phyloP scores from a whole-genome alignment of 352 stramenopile species.

The Phytopythium sindhum region DNA sequence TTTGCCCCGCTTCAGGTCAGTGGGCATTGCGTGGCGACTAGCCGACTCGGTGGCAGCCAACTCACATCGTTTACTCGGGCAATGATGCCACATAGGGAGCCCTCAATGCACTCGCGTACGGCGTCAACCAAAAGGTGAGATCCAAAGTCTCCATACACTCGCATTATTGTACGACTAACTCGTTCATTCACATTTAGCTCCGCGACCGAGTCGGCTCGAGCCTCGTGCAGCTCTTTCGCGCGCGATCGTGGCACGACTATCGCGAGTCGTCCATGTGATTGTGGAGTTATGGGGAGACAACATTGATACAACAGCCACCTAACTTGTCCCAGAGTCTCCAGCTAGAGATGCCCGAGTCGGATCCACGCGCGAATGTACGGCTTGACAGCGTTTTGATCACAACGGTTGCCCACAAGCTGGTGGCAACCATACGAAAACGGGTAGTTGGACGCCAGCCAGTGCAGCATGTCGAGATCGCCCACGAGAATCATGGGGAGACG shows the following conservation, averaged over 20 bases:
- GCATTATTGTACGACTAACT: neutral
- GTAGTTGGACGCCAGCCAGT: neutral
- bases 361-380: neutral
- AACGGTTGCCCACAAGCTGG: neutral
- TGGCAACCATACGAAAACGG: neutral
- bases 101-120: conserved; percentile 58
- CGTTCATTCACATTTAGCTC: conserved; percentile 11
- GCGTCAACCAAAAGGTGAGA: conserved; percentile 58
- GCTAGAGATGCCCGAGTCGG: neutral
- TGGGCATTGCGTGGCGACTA: neutral
- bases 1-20: conserved; percentile 69
- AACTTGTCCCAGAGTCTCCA: neutral
- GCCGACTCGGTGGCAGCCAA: neutral
- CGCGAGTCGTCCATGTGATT: neutral
- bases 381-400: neutral
- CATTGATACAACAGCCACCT: too few relatives aligned
- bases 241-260: neutral
- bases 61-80: neutral
- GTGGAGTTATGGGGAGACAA: neutral
- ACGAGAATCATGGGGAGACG: neutral
- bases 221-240: neutral
- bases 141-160: neutral
- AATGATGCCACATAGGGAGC: conserved; percentile 26
- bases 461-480: neutral
- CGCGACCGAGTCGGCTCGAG: conserved; percentile 11